Evolutionary conservation across 2,329 filamentous ascomycete species (phyloP).

Genomic region (Cordyceps pruinosa): DNA sequence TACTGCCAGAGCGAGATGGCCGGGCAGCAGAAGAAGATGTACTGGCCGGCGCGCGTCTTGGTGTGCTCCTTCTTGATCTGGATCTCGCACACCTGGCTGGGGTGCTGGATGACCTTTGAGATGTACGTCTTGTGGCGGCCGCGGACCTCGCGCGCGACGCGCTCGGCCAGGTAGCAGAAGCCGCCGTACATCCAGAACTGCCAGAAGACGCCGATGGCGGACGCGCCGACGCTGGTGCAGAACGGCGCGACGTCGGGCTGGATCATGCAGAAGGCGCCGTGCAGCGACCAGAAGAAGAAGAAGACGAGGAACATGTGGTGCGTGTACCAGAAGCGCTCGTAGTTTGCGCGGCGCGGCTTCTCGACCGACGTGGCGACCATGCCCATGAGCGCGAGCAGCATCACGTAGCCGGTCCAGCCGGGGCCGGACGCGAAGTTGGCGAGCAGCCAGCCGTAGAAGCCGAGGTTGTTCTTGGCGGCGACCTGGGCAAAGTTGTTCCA

Average conservation of each 20-base stretch:
- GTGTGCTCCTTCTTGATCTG: constrained; percentile 89
- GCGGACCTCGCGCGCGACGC: constrained; percentile 69
- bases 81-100: constrained; percentile 82
- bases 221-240: constrained; percentile 60
- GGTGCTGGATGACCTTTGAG: constrained; percentile 83
- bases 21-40: constrained; percentile 84
- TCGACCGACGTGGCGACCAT: constrained; percentile 74
- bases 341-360: constrained; percentile 72
- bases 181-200: constrained; percentile 85
- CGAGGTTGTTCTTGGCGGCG: constrained; percentile 66
- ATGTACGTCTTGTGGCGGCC: constrained; percentile 80
- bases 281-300: constrained; percentile 87
- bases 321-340: constrained; percentile 85
- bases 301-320: constrained; percentile 84
- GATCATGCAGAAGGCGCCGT: constrained; percentile 87
- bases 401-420: constrained; percentile 80
- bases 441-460: constrained; percentile 69
- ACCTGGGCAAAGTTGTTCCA: constrained; percentile 82
- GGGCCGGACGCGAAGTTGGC: constrained; percentile 74
- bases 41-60: constrained; percentile 74
- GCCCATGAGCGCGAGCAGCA: constrained; percentile 70
- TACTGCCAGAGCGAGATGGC: constrained; percentile 85
- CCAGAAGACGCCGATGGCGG: constrained; percentile 73
- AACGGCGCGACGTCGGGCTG: constrained; percentile 75
- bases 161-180: constrained; percentile 72